Evolutionary conservation across 108 stramenopile species (phyloP), one percentile per base, ranked within the genome.

Genomic region (Tribonema minus): DNA sequence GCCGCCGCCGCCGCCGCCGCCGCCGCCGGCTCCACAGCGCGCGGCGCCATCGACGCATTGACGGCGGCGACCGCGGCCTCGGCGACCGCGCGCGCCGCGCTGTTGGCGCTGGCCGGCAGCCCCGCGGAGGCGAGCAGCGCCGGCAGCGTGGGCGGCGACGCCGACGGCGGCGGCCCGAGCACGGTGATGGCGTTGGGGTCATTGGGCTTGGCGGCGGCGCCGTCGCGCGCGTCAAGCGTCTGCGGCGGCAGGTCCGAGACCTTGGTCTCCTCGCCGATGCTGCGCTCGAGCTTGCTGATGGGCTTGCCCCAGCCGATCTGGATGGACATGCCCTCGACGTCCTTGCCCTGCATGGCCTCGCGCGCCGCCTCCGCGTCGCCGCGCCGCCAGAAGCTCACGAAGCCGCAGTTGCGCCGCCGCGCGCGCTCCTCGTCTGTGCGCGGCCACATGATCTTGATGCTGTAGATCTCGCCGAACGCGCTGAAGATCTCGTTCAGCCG

Each of bases 371-470:
- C 90, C 25, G 94, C 93, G 74, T 94, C 93, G 58, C 72, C 71
- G 9, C 93, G 88, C 72, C 86, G 36, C 87, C 85, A 87, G 77
- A 92, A 95, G 73, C 92, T 92, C 6, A 95, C 93, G 73, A 95
- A 95, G 6, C 93, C 92, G 2, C 92, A 91, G 70, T 91, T 91
- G 5, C 93, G 82, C 67, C 91, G 88, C 34, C 94, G 88, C 2
- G 82, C 75, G 34, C 90, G 54, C 76, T 95, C 94, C 70, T 92
- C 91, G 36, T 84, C 82, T 1, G 93, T 92, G 29, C 94, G 82
- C 2, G 94, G 93, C 92, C 92, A 95, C 94, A 95, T 95, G 70
- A 95, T 92, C 74, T 94, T 94, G 64, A 94, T 88, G 37, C 89
- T 90, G 87, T 92, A 91, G 41, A 93, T 67, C 89, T 90, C 89